Base-by-base conservation (phyloP, 192 early-diverging fungal genomes). In the Geranomyces variabilis region DNA sequence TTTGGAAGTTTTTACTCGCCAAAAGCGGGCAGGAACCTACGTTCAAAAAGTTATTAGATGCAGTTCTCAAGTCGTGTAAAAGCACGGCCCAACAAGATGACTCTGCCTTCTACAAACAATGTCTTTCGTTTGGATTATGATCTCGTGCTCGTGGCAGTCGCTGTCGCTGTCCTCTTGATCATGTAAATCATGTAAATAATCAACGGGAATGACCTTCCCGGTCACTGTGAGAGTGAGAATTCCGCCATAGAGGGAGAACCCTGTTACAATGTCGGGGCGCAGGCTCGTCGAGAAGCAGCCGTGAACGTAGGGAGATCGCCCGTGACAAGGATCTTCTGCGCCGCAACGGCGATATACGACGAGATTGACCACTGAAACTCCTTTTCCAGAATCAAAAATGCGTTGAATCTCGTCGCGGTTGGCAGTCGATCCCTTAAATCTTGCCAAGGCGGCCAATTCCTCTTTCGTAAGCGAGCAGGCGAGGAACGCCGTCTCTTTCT, bases 201-300 rank as follows among this genome's bases (percentile, higher is more conserved):
- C 51, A 9, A 53, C 51, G 4, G 51, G 51, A 53, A 53, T 53
- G 4, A 53, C 51, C 17, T 53, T 53, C 51, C 51, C 51, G 15
- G 51, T 53, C 3, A 53, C 51, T 17, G 19, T 26, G 15, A 53
- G 51, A 6, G 3, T 7, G 17, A 53, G n/a, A 24, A 17, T 15
- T 6, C 24, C 4, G 7, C 17, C 51, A 10, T 10, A 41, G 10
- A 3, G 5, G 36, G 36, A 3, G 24, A 53, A 53, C 6, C 51
- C n/a, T n/a, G 7, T 4, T n/a, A 15, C 51, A 3, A 17, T 26
- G 3, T 26, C n/a, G 7, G 4, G 51, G 15, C 51, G 3, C n/a
- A 53, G 7, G 24, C 7, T 53, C 24, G 51, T 53, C 7, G 51
- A 53, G 24, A 24, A 53, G 24, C 51, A 53, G 7, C 51, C 51